Evolutionary conservation across 2,329 filamentous ascomycete genomes (phyloP).

Genomic region (Paraphaeosphaeria minitans): DNA sequence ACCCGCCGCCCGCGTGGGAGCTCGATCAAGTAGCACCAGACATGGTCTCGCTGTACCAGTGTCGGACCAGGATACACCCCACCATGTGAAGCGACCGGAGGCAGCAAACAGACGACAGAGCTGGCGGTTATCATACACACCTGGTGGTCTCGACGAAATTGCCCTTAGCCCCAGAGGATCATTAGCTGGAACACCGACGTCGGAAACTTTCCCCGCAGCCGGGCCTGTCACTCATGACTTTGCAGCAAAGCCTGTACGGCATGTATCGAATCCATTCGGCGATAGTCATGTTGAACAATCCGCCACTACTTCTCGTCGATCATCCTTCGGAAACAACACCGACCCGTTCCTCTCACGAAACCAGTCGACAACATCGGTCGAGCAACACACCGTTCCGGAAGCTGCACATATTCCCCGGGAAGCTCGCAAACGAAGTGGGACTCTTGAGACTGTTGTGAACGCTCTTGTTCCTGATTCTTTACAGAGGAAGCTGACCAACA

Average conservation of each 20-base stretch:
- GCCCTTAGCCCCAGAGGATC: conserved; percentile 4
- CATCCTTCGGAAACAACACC: background rate
- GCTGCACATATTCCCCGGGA: conserved; percentile 13
- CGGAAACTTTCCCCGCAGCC: background rate
- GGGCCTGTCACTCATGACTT: background rate
- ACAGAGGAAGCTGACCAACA: conserved; percentile 22
- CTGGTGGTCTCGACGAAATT: conserved; percentile 3
- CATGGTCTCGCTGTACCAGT: background rate
- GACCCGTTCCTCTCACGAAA: conserved; percentile 10
- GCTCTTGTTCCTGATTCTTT: conserved; percentile 22
- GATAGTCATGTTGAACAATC: background rate
- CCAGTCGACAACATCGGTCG: conserved; percentile 14
- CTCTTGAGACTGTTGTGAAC: conserved; percentile 24
- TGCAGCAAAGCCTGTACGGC: background rate
- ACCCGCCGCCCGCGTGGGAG: background rate
- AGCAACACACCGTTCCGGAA: conserved; percentile 6
- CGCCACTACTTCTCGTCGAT: background rate
- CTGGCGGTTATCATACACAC: conserved; percentile 12
- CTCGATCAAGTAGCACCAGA: background rate
- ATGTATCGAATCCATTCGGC: background rate
- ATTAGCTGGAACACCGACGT: background rate
- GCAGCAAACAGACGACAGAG: background rate
- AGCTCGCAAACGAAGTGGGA: conserved; percentile 18
- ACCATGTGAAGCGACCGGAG: background rate
- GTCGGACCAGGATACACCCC: background rate